phyloP scores from a whole-genome alignment of 352 stramenopile species.

The Pythium brachiatum region DNA sequence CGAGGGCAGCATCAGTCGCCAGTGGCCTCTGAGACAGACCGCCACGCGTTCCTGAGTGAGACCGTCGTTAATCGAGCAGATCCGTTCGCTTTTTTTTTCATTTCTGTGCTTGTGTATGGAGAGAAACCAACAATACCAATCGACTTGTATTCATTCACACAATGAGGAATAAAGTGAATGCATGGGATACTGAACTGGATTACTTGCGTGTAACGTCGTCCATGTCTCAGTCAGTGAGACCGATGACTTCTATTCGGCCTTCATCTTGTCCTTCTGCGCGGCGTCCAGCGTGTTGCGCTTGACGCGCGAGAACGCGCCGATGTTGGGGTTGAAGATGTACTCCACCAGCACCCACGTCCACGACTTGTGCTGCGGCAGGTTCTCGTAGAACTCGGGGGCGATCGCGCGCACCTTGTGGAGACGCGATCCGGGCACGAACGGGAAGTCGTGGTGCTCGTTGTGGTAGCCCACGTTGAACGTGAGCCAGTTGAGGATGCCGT shows the following conservation, averaged over 20 bases:
- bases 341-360: conserved; percentile 93
- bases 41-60: background rate
- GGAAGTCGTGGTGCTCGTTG: conserved; percentile 99
- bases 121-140: background rate
- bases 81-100: background rate
- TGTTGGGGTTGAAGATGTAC: conserved; percentile 92
- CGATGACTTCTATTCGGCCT: conserved; percentile 44
- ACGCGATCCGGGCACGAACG: conserved; percentile 86
- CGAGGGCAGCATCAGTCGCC: background rate
- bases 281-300: conserved; percentile 74
- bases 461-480: conserved; percentile 98
- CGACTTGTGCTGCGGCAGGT: conserved; percentile 90
- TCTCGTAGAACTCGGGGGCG: conserved; percentile 95
- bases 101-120: background rate
- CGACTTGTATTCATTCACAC: background rate
- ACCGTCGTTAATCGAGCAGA: conserved; percentile 1
- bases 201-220: conserved; percentile 11
- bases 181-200: too few species aligned
- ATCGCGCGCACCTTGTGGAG: conserved; percentile 90
- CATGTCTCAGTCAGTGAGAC: conserved; percentile 10
- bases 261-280: conserved; percentile 69
- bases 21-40: background rate
- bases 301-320: conserved; percentile 92
- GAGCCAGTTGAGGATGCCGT: conserved; percentile 95
- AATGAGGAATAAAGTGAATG: too few species aligned